These are phyloP conservation scores for Wickerhamomyces chaumierensis DNA, from an alignment of 805 yeast species.

Conservation along the genomic window DNA sequence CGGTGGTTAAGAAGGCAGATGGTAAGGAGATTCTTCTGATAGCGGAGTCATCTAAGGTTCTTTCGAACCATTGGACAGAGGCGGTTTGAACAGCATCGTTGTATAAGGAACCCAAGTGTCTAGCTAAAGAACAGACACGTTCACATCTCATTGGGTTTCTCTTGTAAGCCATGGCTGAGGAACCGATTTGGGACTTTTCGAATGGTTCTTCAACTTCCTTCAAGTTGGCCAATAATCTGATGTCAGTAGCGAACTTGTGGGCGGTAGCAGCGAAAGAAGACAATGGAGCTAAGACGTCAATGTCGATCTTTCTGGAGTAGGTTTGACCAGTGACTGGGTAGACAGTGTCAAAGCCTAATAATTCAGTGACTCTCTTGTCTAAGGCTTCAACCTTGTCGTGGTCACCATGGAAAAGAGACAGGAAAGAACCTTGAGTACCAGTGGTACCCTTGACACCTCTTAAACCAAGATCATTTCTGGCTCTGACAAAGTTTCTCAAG, in stretches of 20 bases:
- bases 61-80: slow-evolving; percentile 98
- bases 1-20: slow-evolving; percentile 92
- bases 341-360: slow-evolving; percentile 87
- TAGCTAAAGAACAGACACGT: slow-evolving; percentile 95
- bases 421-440: slow-evolving; percentile 96
- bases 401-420: slow-evolving; percentile 90
- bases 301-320: slow-evolving; percentile 96
- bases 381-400: slow-evolving; percentile 92
- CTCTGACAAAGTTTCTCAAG: slow-evolving; percentile 88
- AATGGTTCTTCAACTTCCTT: slow-evolving; percentile 98
- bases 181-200: slow-evolving; percentile 97
- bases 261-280: slow-evolving; percentile 93
- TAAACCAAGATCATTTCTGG: slow-evolving; percentile 90
- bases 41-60: slow-evolving; percentile 97
- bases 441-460: slow-evolving; percentile 99
- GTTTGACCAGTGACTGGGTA: slow-evolving; percentile 99
- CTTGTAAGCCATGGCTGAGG: slow-evolving; percentile 98
- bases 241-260: slow-evolving; percentile 96
- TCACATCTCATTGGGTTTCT: slow-evolving; percentile 99
- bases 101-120: slow-evolving; percentile 87
- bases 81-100: slow-evolving; percentile 95
- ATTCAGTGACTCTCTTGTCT: slow-evolving; percentile 85
- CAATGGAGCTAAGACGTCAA: slow-evolving; percentile 85
- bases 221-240: slow-evolving; percentile 88
- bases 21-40: slow-evolving; percentile 95